These are phyloP conservation scores for Lactarius quietus DNA, from an alignment of 768 basidiomycete genomes.

Conservation along the genomic window DNA sequence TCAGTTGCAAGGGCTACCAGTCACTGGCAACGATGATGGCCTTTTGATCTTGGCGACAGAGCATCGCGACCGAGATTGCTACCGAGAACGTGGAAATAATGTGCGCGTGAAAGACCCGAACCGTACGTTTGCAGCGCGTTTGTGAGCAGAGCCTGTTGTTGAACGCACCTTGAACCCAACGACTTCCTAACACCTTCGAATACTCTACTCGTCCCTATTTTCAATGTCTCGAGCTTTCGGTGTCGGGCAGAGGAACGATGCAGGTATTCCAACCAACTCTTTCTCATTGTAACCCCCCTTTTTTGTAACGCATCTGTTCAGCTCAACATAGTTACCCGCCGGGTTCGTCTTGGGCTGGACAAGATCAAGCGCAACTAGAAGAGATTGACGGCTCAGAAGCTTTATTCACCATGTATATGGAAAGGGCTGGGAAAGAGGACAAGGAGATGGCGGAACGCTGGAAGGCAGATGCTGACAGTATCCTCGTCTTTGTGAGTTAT, in stretches of 20 bases:
- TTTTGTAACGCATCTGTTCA: neutral
- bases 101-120: neutral
- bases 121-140: too few species aligned
- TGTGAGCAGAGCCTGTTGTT: neutral
- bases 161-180: neutral
- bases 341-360: neutral
- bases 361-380: slow-evolving; percentile 19
- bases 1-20: too few species aligned
- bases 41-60: too few species aligned
- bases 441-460: neutral
- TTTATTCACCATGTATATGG: neutral
- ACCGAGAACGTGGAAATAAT: neutral
- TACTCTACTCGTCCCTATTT: neutral
- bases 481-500: neutral
- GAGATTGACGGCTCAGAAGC: neutral
- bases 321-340: neutral
- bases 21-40: too few species aligned
- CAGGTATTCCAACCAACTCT: neutral
- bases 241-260: neutral
- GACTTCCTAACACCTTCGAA: neutral
- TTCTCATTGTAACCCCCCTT: neutral
- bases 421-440: neutral
- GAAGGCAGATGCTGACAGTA: neutral
- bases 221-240: neutral
- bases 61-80: too few species aligned